These are phyloP conservation scores for Kwoniella pini DNA, from an alignment of 768 basidiomycete species.

Conservation along the genomic window DNA sequence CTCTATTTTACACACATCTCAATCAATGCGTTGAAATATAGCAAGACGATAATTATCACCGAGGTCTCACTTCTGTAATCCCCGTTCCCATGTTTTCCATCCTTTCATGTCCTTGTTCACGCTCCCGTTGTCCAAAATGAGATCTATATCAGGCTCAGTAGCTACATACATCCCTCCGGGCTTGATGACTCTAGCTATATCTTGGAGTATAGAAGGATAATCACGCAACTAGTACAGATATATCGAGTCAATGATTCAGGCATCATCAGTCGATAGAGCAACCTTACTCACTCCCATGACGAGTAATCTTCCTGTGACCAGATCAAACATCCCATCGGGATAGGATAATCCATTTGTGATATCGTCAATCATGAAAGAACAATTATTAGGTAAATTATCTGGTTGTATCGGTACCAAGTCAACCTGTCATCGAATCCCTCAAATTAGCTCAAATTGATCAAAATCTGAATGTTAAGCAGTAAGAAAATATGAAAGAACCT, in stretches of 20 bases:
- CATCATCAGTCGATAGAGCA: no score
- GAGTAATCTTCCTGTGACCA: slow-evolving; percentile 5
- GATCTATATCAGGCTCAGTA: slow-evolving; percentile 9
- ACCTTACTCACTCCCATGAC: slow-evolving; percentile 15
- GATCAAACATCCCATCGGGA: slow-evolving; percentile 11
- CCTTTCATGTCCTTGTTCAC: not conserved
- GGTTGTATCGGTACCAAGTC: slow-evolving; percentile 24
- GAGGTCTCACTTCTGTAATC: not conserved
- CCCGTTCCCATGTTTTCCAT: not conserved
- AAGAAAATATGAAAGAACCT: not conserved
- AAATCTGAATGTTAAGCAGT: no score
- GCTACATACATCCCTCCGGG: slow-evolving; percentile 2
- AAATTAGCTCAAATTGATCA: not conserved
- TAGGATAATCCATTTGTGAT: slow-evolving; percentile 5
- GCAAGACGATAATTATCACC: not conserved
- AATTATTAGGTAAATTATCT: slow-evolving; percentile 11
- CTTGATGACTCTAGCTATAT: not conserved
- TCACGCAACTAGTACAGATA: slow-evolving; percentile 7
- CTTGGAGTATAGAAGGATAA: slow-evolving; percentile 5
- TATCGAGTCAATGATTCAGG: no score
- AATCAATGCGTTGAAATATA: not conserved
- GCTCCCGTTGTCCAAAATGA: not conserved
- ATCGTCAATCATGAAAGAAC: slow-evolving; percentile 9
- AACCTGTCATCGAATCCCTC: not conserved
- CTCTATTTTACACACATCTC: no score